Base-by-base conservation (phyloP, 2,329 filamentous ascomycete genomes). In the Exophiala mesophila region DNA sequence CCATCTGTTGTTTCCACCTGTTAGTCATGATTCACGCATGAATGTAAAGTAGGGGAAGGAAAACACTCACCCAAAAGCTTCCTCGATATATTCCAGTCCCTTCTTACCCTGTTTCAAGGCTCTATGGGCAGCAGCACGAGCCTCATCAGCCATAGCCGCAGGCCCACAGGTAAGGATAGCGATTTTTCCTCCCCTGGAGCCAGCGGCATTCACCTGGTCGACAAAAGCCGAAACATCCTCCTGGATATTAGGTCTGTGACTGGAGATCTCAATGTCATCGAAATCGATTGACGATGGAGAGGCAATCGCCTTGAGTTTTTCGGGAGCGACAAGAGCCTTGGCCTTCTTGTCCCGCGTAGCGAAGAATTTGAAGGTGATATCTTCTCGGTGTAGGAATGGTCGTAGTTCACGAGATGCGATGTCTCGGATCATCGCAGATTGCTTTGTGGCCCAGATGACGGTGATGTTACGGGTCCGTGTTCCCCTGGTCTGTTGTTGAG, bases 111-210 rank as follows among this genome's bases (percentile, higher is more conserved):
- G 53, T 35, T 54, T 54, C 55, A 63, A 57, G 6, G 64, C 63
- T 7, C 56, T 31, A 37, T 66, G 61, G 38, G 66, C 64, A 8
- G 66, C 63, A 16, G 53, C 61, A 18, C 70, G 58, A 7, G 65
- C 62, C 41, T 71, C 61, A 45, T 71, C 66, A 7, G 67, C 68
- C 69, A 73, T 69, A 2, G 55, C 58, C 0, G 57, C 56, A 2
- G 70, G 70, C 1, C 70, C 70, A 45, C 69, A 73, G 2, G 68
- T 64, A 10, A 73, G 47, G 26, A 72, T 58, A 0, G 62, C 67
- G 26, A 63, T 49, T 7, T 53, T 46, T 4, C 50, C 51, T 1
- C 61, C 55, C 0, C 57, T 58, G 7, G 39, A 53, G 12, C 55
- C 41, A 35, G 61, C 49, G 21, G 48, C 47, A 20, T 54, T 52